Conservation (phyloP, 805 yeast genomes). For the Metschnikowia borealis region DNA sequence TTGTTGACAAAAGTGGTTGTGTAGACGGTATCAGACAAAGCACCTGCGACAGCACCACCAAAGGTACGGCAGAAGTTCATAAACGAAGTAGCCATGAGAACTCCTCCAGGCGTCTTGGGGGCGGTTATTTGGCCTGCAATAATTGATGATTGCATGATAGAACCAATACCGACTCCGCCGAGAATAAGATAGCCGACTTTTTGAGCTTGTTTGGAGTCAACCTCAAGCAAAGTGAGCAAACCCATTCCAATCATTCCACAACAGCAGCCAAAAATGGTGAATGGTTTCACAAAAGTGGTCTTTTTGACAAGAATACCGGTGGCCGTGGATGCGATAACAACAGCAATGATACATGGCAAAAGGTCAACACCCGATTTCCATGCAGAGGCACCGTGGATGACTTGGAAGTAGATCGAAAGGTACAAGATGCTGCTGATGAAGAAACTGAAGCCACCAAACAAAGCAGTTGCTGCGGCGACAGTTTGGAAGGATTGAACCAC, state of each 20-base stretch:
- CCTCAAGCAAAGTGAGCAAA: slow-evolving; percentile 36
- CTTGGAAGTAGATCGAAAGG: slow-evolving; percentile 48
- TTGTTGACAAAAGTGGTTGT: slow-evolving; percentile 21
- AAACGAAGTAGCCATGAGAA: slow-evolving; percentile 45
- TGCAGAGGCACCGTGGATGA: slow-evolving; percentile 37
- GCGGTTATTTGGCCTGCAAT: slow-evolving; percentile 46
- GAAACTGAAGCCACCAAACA: slow-evolving; percentile 17
- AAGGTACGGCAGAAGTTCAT: slow-evolving; percentile 42
- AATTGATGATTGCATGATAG: slow-evolving; percentile 43
- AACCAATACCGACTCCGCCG: slow-evolving; percentile 47
- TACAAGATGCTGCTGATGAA: slow-evolving; percentile 24
- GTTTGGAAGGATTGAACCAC: slow-evolving; percentile 15
- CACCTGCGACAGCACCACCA: slow-evolving; percentile 44
- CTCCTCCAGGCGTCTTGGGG: slow-evolving; percentile 49
- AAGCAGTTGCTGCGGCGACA: slow-evolving; percentile 13
- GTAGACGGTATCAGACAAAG: slow-evolving; percentile 41
- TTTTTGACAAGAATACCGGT: slow-evolving; percentile 38
- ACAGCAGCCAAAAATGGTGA: slow-evolving; percentile 31
- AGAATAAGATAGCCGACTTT: slow-evolving; percentile 46
- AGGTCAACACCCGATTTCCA: slow-evolving; percentile 44
- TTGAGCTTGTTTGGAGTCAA: slow-evolving; percentile 30
- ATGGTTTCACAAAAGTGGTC: slow-evolving; percentile 40
- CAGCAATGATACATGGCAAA: slow-evolving; percentile 41
- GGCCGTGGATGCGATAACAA: slow-evolving; percentile 32
- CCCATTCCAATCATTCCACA: slow-evolving; percentile 45